Base-by-base conservation (phyloP, 2,329 filamentous ascomycete genomes). In the Xylaria sp. region DNA sequence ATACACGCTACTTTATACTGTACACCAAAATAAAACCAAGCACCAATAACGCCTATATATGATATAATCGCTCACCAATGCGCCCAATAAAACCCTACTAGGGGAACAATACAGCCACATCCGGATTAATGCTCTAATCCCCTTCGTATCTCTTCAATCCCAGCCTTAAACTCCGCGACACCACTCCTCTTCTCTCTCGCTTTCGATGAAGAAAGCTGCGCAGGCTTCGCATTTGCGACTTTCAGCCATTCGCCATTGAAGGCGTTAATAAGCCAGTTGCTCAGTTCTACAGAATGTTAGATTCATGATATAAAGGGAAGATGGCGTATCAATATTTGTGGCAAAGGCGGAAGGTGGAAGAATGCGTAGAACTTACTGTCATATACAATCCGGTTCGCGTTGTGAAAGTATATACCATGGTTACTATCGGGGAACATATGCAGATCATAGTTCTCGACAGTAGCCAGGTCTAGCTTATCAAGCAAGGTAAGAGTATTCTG, bases 361-460 rank as follows among this genome's bases (percentile, higher is more conserved):
- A n/a, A n/a, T n/a, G n/a, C n/a, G n/a, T n/a, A n/a, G n/a, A 33
- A 87, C 92, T 84, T 80, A 96, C 92, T 96, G 69, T 97, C 91
- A 74, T 95, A 98, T 6, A 99, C 94, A 70, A 98, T 92, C 60
- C 82, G 83, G 74, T 97, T 94, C 28, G 92, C 96, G 74, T 94
- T 94, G 75, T 99, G 94, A 75, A 98, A 99, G 74, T 88, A 92
- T 64, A 99, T 99, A 64, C 90, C 87, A 77, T 99, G 95, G 78
- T 99, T 93, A 57, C 92, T 96, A 76, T 99, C 95, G 0, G 95
- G 95, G 78, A 97, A 99, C 59, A 98, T 88, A 76, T 98, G 94
- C 12, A 99, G 88, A 73, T 99, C 95, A 72, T 98, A 99, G 73
- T 99, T 99, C 76, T 94, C 89, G 3, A 97, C 86, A 12, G 87